phyloP scores from a whole-genome alignment of 108 stramenopile genomes.

The Nitzschia sp. region DNA sequence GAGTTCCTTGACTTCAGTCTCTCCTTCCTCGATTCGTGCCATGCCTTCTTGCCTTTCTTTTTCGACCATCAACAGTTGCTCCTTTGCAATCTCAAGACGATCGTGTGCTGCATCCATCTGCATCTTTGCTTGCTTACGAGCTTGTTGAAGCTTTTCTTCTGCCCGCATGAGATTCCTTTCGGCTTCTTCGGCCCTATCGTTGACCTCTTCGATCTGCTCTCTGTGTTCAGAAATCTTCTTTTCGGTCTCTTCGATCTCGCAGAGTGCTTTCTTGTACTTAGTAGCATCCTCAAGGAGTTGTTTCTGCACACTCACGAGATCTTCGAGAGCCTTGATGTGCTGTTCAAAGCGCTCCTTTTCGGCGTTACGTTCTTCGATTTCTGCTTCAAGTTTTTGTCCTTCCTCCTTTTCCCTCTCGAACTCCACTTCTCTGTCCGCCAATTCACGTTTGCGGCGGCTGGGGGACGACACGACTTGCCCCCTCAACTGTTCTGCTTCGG shows the following conservation, averaged over 20 bases:
- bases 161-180: slow-evolving; percentile 33
- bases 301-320: slow-evolving; percentile 25
- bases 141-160: slow-evolving; percentile 46
- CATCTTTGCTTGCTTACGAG: slow-evolving; percentile 47
- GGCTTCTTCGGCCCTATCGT: slow-evolving; percentile 32
- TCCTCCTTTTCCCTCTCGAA: slow-evolving; percentile 56
- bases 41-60: slow-evolving; percentile 77
- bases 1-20: slow-evolving; percentile 61
- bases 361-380: slow-evolving; percentile 27
- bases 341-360: slow-evolving; percentile 15
- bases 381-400: slow-evolving; percentile 25
- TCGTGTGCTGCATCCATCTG: slow-evolving; percentile 61
- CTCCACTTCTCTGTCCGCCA: slow-evolving; percentile 10
- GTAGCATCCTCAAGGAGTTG: slow-evolving; percentile 44
- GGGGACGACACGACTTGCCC: slow-evolving; percentile 80
- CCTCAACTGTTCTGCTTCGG: slow-evolving; percentile 60
- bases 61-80: slow-evolving; percentile 66
- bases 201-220: slow-evolving; percentile 34
- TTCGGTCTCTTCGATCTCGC: slow-evolving; percentile 36
- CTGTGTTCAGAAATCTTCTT: slow-evolving; percentile 42
- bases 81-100: slow-evolving; percentile 47
- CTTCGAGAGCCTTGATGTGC: slow-evolving; percentile 40
- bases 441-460: slow-evolving; percentile 40
- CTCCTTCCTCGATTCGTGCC: slow-evolving; percentile 68
- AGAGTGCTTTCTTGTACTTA: slow-evolving; percentile 34